Percentiles rank a stretch among this genome's conserved stretches.
Evolutionary conservation across 371 early-diverging fungal genomes (phyloP).

Genomic region (Mucor saturninus): DNA sequence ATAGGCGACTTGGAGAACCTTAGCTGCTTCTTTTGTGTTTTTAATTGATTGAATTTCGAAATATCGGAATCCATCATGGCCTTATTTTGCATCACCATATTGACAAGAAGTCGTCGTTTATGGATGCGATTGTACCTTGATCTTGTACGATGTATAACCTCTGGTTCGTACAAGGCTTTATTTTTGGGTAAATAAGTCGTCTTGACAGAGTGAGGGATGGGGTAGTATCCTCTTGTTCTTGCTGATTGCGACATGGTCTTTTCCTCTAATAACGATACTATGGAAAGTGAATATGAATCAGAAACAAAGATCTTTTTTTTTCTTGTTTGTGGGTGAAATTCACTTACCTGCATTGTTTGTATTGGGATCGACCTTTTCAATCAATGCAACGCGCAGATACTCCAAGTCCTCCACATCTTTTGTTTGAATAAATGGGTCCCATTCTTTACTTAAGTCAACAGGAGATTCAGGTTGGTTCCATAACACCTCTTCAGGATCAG

Average conservation of each 20-base stretch:
- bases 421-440: conserved; percentile 40
- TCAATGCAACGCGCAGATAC: conserved; percentile 45
- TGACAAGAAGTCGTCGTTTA: conserved; percentile 46
- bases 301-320: neutral
- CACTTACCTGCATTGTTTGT: neutral
- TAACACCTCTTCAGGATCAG: conserved; percentile 8
- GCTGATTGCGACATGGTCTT: conserved; percentile 65
- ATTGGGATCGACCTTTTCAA: conserved; percentile 9
- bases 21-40: conserved; percentile 79
- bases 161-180: conserved; percentile 25
- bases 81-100: conserved; percentile 41
- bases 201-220: conserved; percentile 62
- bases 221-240: conserved; percentile 74
- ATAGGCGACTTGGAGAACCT: conserved; percentile 85
- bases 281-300: neutral
- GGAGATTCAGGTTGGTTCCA: neutral
- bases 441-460: conserved; percentile 7
- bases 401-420: conserved; percentile 50
- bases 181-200: conserved; percentile 51
- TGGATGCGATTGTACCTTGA: conserved; percentile 53
- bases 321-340: too few species aligned
- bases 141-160: conserved; percentile 19
- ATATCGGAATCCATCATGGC: conserved; percentile 55
- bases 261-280: neutral
- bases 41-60: conserved; percentile 80